Evolutionary conservation across 768 basidiomycete species (phyloP).

Genomic region (Galerina sulciceps): DNA sequence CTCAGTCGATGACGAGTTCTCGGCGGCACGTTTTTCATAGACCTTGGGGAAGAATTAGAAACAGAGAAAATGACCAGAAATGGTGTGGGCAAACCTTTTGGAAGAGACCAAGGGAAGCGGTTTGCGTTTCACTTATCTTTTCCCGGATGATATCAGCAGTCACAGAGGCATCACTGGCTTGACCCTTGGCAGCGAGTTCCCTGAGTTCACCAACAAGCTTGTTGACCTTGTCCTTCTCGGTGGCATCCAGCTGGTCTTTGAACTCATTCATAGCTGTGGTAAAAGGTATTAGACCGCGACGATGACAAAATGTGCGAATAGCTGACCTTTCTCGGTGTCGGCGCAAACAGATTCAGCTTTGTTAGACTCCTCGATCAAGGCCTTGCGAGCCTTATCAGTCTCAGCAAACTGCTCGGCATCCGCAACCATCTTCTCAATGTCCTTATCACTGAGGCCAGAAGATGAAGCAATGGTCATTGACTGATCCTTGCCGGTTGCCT

Average conservation of each 20-base stretch:
- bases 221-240: conserved; percentile 93
- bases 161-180: conserved; percentile 79
- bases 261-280: conserved; percentile 89
- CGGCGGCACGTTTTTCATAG: conserved; percentile 89
- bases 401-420: conserved; percentile 96
- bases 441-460: conserved; percentile 93
- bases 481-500: conserved; percentile 88
- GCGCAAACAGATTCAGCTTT: conserved; percentile 92
- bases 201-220: conserved; percentile 87
- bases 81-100: conserved; percentile 64
- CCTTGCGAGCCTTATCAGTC: conserved; percentile 84
- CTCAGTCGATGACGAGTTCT: conserved; percentile 55
- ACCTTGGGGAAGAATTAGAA: conserved; percentile 39
- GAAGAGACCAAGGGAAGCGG: conserved; percentile 95
- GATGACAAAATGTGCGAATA: background rate
- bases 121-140: conserved; percentile 93
- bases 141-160: conserved; percentile 88
- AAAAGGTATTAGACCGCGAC: background rate
- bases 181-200: conserved; percentile 88
- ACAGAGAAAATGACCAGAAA: background rate
- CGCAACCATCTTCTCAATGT: conserved; percentile 95
- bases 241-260: conserved; percentile 92
- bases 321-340: conserved; percentile 92
- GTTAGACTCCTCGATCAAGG: conserved; percentile 95
- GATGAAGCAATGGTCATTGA: conserved; percentile 98